A percentile compares a stretch with the other conserved stretches of the same genome.
These are phyloP conservation scores for Fusarium sp. DNA, from an alignment of 2,329 filamentous ascomycete genomes.

Conservation along the genomic window DNA sequence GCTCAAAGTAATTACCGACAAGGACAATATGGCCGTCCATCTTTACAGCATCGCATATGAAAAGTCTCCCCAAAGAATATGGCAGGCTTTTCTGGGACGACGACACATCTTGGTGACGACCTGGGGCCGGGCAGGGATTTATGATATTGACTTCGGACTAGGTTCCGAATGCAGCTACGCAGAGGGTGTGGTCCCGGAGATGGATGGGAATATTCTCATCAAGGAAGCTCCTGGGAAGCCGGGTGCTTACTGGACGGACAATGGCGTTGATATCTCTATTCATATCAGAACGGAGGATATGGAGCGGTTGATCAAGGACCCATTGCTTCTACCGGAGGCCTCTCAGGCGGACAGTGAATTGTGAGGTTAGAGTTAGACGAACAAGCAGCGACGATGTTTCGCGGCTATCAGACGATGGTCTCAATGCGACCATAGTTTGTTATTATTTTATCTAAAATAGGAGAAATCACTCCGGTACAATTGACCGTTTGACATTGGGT, in stretches of 20 bases:
- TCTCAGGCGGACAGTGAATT: background rate
- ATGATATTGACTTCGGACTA: slow-evolving; percentile 43
- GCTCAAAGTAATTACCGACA: slow-evolving; percentile 8
- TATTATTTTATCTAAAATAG: background rate
- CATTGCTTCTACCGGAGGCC: slow-evolving; percentile 23
- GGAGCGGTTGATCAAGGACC: slow-evolving; percentile 28
- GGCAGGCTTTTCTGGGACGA: slow-evolving; percentile 43
- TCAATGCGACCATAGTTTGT: background rate
- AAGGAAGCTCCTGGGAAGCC: slow-evolving; percentile 37
- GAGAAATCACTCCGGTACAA: background rate
- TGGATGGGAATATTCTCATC: slow-evolving; percentile 40
- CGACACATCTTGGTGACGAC: slow-evolving; percentile 43
- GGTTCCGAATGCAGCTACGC: slow-evolving; percentile 26
- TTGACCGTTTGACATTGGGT: slow-evolving; percentile 10
- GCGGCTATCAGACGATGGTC: background rate
- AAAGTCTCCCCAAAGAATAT: slow-evolving; percentile 42
- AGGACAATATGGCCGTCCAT: slow-evolving; percentile 21
- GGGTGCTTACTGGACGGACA: slow-evolving; percentile 32
- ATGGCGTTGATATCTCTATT: slow-evolving; percentile 39
- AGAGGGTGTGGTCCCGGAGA: slow-evolving; percentile 38
- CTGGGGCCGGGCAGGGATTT: slow-evolving; percentile 42
- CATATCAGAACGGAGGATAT: slow-evolving; percentile 31
- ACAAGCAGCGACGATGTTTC: background rate
- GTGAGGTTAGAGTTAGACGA: too few species aligned
- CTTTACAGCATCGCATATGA: slow-evolving; percentile 39